Evolutionary conservation across 164 flowering plant species (phyloP).

Genomic region (Hamamelis virginiana): DNA sequence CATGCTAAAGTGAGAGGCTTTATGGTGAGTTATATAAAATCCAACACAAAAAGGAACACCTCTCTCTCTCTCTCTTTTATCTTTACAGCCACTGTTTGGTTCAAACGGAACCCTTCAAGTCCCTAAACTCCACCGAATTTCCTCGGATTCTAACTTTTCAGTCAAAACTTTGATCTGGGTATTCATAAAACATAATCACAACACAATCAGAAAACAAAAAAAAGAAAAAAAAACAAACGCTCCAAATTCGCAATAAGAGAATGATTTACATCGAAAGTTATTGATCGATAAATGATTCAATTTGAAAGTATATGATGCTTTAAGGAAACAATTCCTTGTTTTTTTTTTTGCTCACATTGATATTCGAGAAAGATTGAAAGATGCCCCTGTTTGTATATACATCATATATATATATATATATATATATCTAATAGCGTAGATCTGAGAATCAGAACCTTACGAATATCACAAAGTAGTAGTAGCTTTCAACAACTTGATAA

Average conservation of each 20-base stretch:
- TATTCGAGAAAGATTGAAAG: conserved; percentile 2
- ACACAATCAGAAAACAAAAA: background rate
- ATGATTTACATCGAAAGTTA: background rate
- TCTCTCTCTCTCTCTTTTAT: conserved; percentile 9
- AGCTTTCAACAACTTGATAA: no score
- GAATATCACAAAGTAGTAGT: no score
- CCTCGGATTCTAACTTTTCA: conserved; percentile 48
- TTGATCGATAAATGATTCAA: no score
- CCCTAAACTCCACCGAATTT: background rate
- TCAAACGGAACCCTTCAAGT: conserved; percentile 20
- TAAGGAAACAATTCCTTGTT: background rate
- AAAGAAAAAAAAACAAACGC: no score
- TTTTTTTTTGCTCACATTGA: background rate
- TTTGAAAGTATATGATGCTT: no score
- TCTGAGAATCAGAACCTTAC: background rate
- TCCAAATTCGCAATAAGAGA: no score
- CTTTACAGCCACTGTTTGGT: conserved; percentile 33
- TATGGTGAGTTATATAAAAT: conserved; percentile 6
- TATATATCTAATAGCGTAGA: background rate
- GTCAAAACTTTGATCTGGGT: conserved; percentile 3
- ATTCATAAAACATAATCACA: background rate
- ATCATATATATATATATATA: no score
- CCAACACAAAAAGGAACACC: conserved; percentile 17
- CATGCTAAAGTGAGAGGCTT: conserved; percentile 45
- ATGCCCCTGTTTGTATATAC: no score